phyloP scores from a whole-genome alignment of 2,329 filamentous ascomycete genomes.

The Exutisphaerella laricina region DNA sequence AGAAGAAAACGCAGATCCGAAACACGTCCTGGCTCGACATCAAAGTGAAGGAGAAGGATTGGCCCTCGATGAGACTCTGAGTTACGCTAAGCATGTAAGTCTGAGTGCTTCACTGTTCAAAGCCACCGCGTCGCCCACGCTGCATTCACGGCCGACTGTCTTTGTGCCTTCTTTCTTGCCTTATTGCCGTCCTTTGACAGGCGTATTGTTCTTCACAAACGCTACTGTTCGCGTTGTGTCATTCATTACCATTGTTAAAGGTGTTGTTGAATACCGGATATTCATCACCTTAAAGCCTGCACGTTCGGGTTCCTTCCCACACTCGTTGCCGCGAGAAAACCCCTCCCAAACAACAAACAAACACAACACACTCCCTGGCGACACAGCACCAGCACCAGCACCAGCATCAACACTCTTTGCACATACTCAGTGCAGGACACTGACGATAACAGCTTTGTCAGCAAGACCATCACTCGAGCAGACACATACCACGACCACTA shows the following conservation, averaged over 20 bases:
- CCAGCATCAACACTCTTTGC: slow-evolving; percentile 8
- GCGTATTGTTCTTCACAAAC: slow-evolving; percentile 3
- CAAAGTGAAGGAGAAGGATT: slow-evolving; percentile 3
- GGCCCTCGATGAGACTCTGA: not conserved
- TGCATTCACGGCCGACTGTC: not conserved
- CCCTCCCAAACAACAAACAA: too few relatives aligned
- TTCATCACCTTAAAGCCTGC: not conserved
- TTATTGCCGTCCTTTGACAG: slow-evolving; percentile 5
- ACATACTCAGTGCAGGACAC: slow-evolving; percentile 21
- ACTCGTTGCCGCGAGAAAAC: too few relatives aligned
- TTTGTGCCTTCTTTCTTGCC: not conserved
- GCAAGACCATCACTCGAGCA: not conserved
- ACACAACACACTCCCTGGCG: not conserved
- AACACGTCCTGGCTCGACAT: too few relatives aligned
- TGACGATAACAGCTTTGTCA: slow-evolving; percentile 11
- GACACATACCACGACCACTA: slow-evolving; percentile 11
- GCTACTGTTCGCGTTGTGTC: slow-evolving; percentile 1
- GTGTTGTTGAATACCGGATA: slow-evolving; percentile 1
- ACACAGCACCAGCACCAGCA: slow-evolving; percentile 1
- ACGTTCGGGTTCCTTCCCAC: slow-evolving; percentile 3
- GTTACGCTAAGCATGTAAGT: slow-evolving; percentile 3
- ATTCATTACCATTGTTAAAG: slow-evolving; percentile 3
- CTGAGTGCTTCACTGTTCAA: not conserved
- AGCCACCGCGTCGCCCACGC: not conserved
- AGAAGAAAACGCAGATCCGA: not conserved